phyloP scores from a whole-genome alignment of 306 rosid species.

The Rosa chinensis region DNA sequence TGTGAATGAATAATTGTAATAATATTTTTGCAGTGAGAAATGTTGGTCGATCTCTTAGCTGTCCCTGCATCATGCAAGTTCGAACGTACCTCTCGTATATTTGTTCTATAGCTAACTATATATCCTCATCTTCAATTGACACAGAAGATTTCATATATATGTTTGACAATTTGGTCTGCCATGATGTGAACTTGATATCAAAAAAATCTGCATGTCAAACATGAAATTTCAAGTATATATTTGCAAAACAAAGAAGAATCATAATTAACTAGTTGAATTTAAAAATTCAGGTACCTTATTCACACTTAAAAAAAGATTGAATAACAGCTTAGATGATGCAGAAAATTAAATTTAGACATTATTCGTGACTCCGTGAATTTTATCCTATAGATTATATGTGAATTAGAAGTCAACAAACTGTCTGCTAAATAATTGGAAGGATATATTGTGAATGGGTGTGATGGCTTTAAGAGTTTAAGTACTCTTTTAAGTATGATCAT shows the following conservation, averaged over 20 bases:
- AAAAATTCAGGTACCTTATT: too few species aligned
- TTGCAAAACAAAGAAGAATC: not conserved
- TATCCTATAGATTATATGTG: not conserved
- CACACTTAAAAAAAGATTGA: too few species aligned
- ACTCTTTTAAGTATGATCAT: not conserved
- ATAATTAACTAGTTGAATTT: not conserved
- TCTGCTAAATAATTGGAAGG: not conserved
- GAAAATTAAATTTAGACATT: too few species aligned
- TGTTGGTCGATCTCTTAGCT: constrained; percentile 1
- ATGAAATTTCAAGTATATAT: not conserved
- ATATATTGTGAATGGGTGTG: not conserved
- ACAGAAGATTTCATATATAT: not conserved
- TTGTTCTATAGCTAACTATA: not conserved
- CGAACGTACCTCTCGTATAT: not conserved
- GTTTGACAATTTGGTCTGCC: not conserved
- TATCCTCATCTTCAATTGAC: constrained; percentile 1
- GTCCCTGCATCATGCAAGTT: not conserved
- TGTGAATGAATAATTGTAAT: not conserved
- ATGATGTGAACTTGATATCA: not conserved
- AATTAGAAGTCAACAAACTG: not conserved
- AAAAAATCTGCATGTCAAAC: not conserved
- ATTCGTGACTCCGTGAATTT: too few species aligned
- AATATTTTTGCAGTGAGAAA: not conserved
- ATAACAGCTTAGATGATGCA: too few species aligned
- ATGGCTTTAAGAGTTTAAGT: not conserved